Evolutionary conservation across 371 early-diverging fungal species (phyloP).

Genomic region (Apophysomyces sp.): DNA sequence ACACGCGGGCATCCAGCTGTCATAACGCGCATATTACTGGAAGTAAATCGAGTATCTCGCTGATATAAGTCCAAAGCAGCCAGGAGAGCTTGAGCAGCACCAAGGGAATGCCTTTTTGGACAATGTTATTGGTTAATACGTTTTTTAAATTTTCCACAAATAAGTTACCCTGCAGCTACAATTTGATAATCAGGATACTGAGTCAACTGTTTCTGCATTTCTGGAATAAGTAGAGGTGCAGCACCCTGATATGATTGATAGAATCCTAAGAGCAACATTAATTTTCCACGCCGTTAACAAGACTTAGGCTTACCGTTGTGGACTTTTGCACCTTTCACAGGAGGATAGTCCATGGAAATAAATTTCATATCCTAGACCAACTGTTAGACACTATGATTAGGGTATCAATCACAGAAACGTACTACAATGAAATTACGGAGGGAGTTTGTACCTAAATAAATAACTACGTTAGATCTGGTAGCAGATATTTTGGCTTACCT

Average conservation of each 20-base stretch:
- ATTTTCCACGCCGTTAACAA: not conserved
- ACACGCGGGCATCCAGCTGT: conserved; percentile 17
- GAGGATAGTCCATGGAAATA: conserved; percentile 6
- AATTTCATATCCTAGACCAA: conserved; percentile 7
- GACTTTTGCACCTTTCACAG: conserved; percentile 13
- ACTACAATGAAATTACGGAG: conserved; percentile 16
- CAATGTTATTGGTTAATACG: not conserved
- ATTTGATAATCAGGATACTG: conserved; percentile 9
- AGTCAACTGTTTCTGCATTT: conserved; percentile 1
- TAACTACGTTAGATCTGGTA: not conserved
- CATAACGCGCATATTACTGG: conserved; percentile 6
- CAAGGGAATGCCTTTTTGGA: conserved; percentile 11
- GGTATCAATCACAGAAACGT: not conserved
- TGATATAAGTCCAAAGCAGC: conserved; percentile 13
- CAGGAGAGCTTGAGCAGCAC: conserved; percentile 7
- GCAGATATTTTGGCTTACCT: no score
- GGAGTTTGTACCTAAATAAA: conserved; percentile 4
- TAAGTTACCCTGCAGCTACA: conserved; percentile 8
- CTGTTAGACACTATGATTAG: not conserved
- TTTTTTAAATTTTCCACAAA: no score
- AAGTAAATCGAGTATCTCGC: conserved; percentile 6
- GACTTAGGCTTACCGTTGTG: not conserved
- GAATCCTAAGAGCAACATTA: conserved; percentile 10
- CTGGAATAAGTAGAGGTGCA: not conserved
- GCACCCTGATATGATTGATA: conserved; percentile 10